phyloP scores from a whole-genome alignment of 1,284 basidiomycete genomes.

The Leccinum pachyderme region DNA sequence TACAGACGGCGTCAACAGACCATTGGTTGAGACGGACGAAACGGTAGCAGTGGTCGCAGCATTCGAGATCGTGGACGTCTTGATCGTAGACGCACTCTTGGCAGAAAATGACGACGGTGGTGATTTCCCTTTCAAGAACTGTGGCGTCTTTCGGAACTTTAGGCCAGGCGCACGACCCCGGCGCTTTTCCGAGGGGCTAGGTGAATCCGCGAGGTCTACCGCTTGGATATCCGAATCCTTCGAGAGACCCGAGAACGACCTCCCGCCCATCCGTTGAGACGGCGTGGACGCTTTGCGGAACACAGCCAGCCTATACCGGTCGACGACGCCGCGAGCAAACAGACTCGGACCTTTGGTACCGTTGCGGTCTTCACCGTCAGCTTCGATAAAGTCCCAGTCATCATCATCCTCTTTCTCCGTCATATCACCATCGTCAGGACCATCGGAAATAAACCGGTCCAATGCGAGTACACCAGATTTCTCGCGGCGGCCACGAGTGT shows the following conservation, averaged over 20 bases:
- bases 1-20: slow-evolving; percentile 56
- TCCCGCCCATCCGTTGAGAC: slow-evolving; percentile 39
- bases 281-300: slow-evolving; percentile 76
- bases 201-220: slow-evolving; percentile 37
- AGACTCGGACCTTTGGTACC: slow-evolving; percentile 72
- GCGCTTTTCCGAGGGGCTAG: slow-evolving; percentile 54
- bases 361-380: slow-evolving; percentile 74
- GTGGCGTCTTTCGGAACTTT: slow-evolving; percentile 69
- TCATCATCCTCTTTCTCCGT: slow-evolving; percentile 69
- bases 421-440: slow-evolving; percentile 48
- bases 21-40: slow-evolving; percentile 47
- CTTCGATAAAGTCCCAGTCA: slow-evolving; percentile 86
- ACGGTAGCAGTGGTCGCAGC: slow-evolving; percentile 48
- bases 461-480: slow-evolving; percentile 76
- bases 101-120: slow-evolving; percentile 56
- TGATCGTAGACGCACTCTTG: slow-evolving; percentile 38
- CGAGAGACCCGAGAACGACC: slow-evolving; percentile 60
- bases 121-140: slow-evolving; percentile 70
- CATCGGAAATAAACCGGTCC: slow-evolving; percentile 64
- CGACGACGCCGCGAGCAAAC: slow-evolving; percentile 81
- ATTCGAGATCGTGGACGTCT: slow-evolving; percentile 44
- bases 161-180: slow-evolving; percentile 64
- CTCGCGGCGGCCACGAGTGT: slow-evolving; percentile 51
- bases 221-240: slow-evolving; percentile 45
- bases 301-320: slow-evolving; percentile 76